These are phyloP conservation scores for Podila epicladia DNA, from an alignment of 192 early-diverging fungal species.

Conservation along the genomic window DNA sequence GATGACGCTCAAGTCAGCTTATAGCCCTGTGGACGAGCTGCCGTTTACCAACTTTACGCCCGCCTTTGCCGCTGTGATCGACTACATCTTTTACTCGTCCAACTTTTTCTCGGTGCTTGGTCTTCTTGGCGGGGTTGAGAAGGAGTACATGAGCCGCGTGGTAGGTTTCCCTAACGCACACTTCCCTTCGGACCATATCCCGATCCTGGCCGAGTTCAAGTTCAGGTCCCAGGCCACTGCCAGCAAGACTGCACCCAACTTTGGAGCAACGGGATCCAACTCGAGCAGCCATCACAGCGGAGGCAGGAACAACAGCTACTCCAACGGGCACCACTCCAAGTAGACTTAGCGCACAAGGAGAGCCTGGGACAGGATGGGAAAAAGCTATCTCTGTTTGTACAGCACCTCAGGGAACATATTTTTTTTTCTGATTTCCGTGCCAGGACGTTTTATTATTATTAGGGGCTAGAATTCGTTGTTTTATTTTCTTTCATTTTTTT, in stretches of 20 bases:
- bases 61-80: slow-evolving; percentile 86
- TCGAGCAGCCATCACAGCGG: not conserved
- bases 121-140: slow-evolving; percentile 84
- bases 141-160: slow-evolving; percentile 74
- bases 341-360: not conserved
- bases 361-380: not conserved
- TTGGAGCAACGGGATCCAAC: slow-evolving; percentile 28
- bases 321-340: slow-evolving; percentile 9
- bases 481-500: not conserved
- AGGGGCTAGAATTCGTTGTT: not conserved
- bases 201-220: slow-evolving; percentile 79
- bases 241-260: slow-evolving; percentile 42
- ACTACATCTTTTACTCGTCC: slow-evolving; percentile 94
- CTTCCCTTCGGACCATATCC: slow-evolving; percentile 84
- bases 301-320: not conserved
- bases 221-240: slow-evolving; percentile 55
- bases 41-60: slow-evolving; percentile 95
- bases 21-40: slow-evolving; percentile 76
- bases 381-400: not conserved
- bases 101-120: slow-evolving; percentile 81
- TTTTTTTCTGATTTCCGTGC: too few species aligned
- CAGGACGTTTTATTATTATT: slow-evolving; percentile 1
- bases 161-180: slow-evolving; percentile 97
- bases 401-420: too few species aligned
- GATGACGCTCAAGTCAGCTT: slow-evolving; percentile 84